These are phyloP conservation scores for Cercospora zeina DNA, from an alignment of 2,329 filamentous ascomycete species.

Conservation along the genomic window DNA sequence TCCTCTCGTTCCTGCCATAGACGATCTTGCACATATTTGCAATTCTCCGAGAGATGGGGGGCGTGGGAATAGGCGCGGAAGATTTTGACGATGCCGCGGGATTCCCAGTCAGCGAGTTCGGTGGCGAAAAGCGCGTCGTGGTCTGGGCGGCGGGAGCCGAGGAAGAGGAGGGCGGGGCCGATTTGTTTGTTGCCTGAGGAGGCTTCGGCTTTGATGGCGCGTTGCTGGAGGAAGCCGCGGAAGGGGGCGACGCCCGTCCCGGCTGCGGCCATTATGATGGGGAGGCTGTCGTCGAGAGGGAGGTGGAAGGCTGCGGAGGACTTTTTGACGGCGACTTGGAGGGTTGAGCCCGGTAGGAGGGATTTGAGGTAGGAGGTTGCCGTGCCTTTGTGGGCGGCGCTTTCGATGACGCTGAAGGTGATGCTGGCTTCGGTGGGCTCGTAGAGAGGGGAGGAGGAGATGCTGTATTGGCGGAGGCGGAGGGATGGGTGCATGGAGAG, in stretches of 20 bases:
- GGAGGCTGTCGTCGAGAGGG: slow-evolving; percentile 45
- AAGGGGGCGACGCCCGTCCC: slow-evolving; percentile 54
- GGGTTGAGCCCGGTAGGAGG: slow-evolving; percentile 58
- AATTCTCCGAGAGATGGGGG: slow-evolving; percentile 47
- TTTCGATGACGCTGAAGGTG: slow-evolving; percentile 45
- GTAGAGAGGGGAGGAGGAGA: slow-evolving; percentile 41
- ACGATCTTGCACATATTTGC: slow-evolving; percentile 56
- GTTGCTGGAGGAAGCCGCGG: slow-evolving; percentile 47
- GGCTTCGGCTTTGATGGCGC: slow-evolving; percentile 43
- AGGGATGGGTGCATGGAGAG: slow-evolving; percentile 72
- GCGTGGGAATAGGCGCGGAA: slow-evolving; percentile 60
- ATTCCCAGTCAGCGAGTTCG: slow-evolving; percentile 61
- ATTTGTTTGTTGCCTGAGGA: slow-evolving; percentile 50
- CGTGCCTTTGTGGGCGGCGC: slow-evolving; percentile 39
- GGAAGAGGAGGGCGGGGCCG: slow-evolving; percentile 64
- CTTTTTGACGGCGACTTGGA: slow-evolving; percentile 39
- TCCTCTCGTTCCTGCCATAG: slow-evolving; percentile 52
- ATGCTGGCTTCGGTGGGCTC: slow-evolving; percentile 41
- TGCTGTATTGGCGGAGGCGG: slow-evolving; percentile 47
- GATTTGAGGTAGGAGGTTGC: slow-evolving; percentile 45
- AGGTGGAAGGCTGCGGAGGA: slow-evolving; percentile 51
- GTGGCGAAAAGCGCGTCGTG: slow-evolving; percentile 62
- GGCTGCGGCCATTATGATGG: slow-evolving; percentile 54
- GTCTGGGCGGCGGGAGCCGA: slow-evolving; percentile 59
- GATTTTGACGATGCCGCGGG: slow-evolving; percentile 61